A percentile compares a stretch with the other conserved stretches of the same genome.
phyloP scores from a whole-genome alignment of 768 basidiomycete genomes.

The Leccinum subtestaceum region DNA sequence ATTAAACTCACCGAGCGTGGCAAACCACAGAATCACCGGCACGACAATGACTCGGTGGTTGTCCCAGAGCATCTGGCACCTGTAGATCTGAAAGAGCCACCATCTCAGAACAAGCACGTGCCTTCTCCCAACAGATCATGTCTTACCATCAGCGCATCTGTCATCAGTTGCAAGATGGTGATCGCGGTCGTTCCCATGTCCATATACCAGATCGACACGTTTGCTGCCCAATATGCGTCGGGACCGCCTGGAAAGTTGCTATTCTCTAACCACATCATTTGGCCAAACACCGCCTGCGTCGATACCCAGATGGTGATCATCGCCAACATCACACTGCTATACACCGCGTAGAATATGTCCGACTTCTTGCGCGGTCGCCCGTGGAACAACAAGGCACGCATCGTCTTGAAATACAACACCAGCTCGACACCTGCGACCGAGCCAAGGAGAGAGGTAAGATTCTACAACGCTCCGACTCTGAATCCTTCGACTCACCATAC shows the following conservation, averaged over 20 bases:
- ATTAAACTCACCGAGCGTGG: constrained; percentile 24
- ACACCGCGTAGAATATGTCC: constrained; percentile 22
- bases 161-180: constrained; percentile 33
- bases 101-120: neutral
- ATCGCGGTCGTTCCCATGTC: constrained; percentile 31
- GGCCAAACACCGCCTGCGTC: constrained; percentile 30
- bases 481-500: constrained; percentile 16
- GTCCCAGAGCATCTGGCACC: constrained; percentile 36
- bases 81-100: constrained; percentile 34
- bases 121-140: neutral
- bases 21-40: constrained; percentile 23
- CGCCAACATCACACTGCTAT: constrained; percentile 28
- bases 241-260: constrained; percentile 34
- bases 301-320: constrained; percentile 34
- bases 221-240: constrained; percentile 29
- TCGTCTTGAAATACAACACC: constrained; percentile 26
- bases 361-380: neutral
- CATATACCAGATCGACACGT: constrained; percentile 29
- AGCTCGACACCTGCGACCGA: constrained; percentile 21
- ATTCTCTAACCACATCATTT: constrained; percentile 38
- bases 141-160: constrained; percentile 39
- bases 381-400: constrained; percentile 15
- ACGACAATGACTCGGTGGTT: constrained; percentile 14
- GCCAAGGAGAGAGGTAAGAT: neutral
- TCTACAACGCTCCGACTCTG: no score